Evolutionary conservation across 352 stramenopile genomes (phyloP), one percentile per base, ranked within the genome.

Genomic region (Globisporangium acanthophoron): DNA sequence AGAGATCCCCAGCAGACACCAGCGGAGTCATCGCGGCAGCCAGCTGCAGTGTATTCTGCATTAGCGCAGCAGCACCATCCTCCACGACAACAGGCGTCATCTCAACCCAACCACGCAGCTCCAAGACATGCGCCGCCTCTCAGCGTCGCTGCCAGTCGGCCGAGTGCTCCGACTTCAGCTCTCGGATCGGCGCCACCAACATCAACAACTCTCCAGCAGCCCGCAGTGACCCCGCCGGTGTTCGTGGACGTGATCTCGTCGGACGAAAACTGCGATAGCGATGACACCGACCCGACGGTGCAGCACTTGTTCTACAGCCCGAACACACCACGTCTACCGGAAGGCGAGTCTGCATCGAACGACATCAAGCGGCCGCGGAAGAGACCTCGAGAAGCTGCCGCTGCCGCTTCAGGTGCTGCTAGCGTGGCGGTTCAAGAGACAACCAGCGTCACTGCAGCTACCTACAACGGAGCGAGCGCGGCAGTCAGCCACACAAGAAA

Each of bases 291-390:
- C 45, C 80, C 80, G 40, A 82, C 72, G 65, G 75, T 90, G 5
- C 67, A 87, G 59, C 78, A 90, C 51, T 57, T 90, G 18, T 90
- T 90, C 31, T 90, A 90, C 68, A 88, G 77, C n/a, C 74, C 80
- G 15, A 88, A 88, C 37, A 89, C 80, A 15, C 80, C 73, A 50
- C 54, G 74, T 35, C 16, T 66, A 2, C 55, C 39, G 12, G 58
- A 24, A 13, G 37, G 13, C 5, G 33, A 24, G 11, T 43, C 43
- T 12, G n/a, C 43, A 13, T 24, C 8, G 27, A 56, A 16, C 40
- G 49, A 11, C 29, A 7, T 8, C 21, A 45, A 51, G 0, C 51
- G 53, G 33, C 61, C 67, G 29, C 58, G 56, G 27, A 87, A 87
- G 48, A 66, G 73, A 29, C 72, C 59, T 0, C 70, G 62, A 54